phyloP scores from a whole-genome alignment of 202 grass and related monocot genomes.

The Panicum hallii region DNA sequence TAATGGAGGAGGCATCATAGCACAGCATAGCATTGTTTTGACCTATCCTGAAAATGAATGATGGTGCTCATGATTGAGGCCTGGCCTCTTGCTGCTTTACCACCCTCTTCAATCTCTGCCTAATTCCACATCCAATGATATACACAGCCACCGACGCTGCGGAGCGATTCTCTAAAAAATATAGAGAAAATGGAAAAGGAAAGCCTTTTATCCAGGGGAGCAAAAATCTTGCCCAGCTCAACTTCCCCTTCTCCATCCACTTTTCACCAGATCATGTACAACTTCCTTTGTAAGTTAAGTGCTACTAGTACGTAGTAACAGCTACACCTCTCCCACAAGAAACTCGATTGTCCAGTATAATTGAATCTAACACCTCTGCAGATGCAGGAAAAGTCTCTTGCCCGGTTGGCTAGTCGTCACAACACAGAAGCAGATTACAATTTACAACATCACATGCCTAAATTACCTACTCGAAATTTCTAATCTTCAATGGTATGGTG shows the following conservation, averaged over 20 bases:
- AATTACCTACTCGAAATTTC: background rate
- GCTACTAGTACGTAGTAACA: background rate
- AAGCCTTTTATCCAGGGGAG: constrained; percentile 7
- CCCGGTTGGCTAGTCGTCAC: constrained; percentile 3
- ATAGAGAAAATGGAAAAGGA: background rate
- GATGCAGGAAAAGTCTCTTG: constrained; percentile 28
- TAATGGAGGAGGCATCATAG: background rate
- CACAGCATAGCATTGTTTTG: background rate
- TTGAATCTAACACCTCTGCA: background rate
- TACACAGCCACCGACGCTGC: background rate
- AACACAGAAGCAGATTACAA: constrained; percentile 37
- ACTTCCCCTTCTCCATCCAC: background rate
- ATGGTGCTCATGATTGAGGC: background rate
- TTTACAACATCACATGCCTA: constrained; percentile 23
- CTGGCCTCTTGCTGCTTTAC: background rate
- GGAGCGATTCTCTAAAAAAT: background rate
- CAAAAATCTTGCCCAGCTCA: background rate
- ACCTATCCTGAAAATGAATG: background rate
- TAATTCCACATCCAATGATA: background rate
- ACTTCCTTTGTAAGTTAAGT: background rate
- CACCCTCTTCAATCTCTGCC: background rate
- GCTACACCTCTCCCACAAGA: constrained; percentile 8
- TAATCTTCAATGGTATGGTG: background rate
- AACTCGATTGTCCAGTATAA: background rate
- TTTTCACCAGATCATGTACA: constrained; percentile 7